Percentiles rank a stretch among this genome's conserved stretches.
Evolutionary conservation across 192 early-diverging fungal species (phyloP).

Genomic region (Haplosporangium gracile): DNA sequence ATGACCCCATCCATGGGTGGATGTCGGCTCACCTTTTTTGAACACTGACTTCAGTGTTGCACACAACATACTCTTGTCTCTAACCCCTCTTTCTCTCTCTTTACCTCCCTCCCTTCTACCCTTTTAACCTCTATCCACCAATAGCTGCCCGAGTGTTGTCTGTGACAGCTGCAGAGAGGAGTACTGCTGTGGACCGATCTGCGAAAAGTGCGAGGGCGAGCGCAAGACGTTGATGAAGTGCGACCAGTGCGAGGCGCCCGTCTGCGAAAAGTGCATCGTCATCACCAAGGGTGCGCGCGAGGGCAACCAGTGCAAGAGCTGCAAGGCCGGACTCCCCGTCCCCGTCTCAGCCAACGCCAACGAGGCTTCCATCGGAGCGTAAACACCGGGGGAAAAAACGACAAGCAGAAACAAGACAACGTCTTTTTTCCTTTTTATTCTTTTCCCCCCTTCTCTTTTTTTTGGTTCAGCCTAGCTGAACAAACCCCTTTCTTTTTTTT

Average conservation of each 20-base stretch:
- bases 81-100: neutral
- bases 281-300: slow-evolving; percentile 51
- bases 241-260: slow-evolving; percentile 41
- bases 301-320: slow-evolving; percentile 50
- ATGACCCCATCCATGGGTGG: neutral
- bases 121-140: neutral
- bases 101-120: neutral
- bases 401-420: neutral
- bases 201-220: slow-evolving; percentile 40
- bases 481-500: neutral
- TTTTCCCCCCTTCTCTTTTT: neutral
- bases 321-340: slow-evolving; percentile 12
- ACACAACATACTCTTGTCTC: neutral
- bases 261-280: slow-evolving; percentile 54
- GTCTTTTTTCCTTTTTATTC: neutral
- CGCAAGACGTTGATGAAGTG: slow-evolving; percentile 46
- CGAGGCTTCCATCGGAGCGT: slow-evolving; percentile 14
- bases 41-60: neutral
- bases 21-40: slow-evolving; percentile 3
- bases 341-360: neutral
- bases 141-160: slow-evolving; percentile 51
- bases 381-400: slow-evolving; percentile 1
- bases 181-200: slow-evolving; percentile 56
- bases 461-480: no score
- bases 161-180: slow-evolving; percentile 58